Base-by-base conservation (phyloP, 2,329 filamentous ascomycete genomes). In the Exutisphaerella laricina region DNA sequence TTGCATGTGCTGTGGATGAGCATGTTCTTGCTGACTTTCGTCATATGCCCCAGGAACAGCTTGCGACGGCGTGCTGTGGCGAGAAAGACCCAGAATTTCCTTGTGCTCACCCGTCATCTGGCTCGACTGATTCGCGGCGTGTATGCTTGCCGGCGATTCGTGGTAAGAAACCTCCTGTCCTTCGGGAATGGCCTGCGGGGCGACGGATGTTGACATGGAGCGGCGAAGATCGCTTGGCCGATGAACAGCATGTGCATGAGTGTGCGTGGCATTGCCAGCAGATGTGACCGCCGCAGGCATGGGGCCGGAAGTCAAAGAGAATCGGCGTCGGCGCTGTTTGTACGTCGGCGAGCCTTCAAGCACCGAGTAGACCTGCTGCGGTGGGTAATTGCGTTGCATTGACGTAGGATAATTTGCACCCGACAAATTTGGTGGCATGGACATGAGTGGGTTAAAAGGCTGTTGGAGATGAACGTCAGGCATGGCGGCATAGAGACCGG, bases 311-410 rank as follows among this genome's bases (percentile, higher is more conserved):
- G 90, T 88, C 50, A 97, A 88, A 30, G 90, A 97, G 25, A 92
- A 96, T 50, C 92, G 85, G 55, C 92, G 82, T 65, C 92, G 80
- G 58, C 92, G 81, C 73, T 97, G 92, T 78, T 98, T 98, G 73
- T 98, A 98, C 26, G 92, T 97, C 9, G 92, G 92, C 20, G 92
- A 98, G 36, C 92, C 92, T 71, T 98, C 92, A 62, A 97, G 92
- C 37, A 95, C 89, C 3, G 61, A 63, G 36, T 88, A 90, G 72
- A 94, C 96, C 56, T 92, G 85, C 64, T 88, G 94, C 66, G 83
- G 84, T 55, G 87, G 87, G 47, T 75, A 80, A 28, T 75, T 71
- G 53, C 82, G 74, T 18, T 78, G 73, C 22, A 82, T 79, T 5
- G 35, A 17, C 33, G 85, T 80, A 18, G 83, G 79, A 67, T 87